Percentiles rank a stretch among this genome's conserved stretches.
Evolutionary conservation across 1,284 basidiomycete genomes (phyloP).

Genomic region (Xerocomus nothofagi): DNA sequence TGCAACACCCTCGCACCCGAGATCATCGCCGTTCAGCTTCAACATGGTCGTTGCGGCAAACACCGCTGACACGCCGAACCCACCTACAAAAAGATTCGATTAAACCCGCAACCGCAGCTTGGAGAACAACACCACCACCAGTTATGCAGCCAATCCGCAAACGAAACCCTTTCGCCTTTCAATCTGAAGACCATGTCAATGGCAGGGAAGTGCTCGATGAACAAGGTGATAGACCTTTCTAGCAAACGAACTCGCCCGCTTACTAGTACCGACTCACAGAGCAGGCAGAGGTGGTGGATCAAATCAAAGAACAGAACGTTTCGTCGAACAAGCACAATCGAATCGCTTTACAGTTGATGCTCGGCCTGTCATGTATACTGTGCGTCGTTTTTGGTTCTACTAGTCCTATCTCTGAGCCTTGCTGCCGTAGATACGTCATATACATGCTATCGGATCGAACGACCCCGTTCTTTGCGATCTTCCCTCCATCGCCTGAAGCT

Average conservation of each 20-base stretch:
- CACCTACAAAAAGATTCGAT: constrained; percentile 17
- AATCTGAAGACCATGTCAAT: constrained; percentile 30
- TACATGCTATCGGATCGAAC: constrained; percentile 40
- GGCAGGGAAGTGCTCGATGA: constrained; percentile 48
- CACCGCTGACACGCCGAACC: constrained; percentile 3
- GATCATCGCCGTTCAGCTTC: background rate
- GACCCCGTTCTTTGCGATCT: constrained; percentile 47
- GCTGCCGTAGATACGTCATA: constrained; percentile 40
- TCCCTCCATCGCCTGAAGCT: constrained; percentile 32
- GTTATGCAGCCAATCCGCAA: constrained; percentile 40
- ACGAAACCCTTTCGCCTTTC: constrained; percentile 44
- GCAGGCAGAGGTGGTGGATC: constrained; percentile 51
- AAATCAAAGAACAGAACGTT: constrained; percentile 41
- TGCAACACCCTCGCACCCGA: constrained; percentile 18
- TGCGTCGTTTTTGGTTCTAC: constrained; percentile 30
- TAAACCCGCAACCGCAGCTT: background rate
- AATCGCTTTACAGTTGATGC: constrained; percentile 37
- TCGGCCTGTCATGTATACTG: constrained; percentile 47
- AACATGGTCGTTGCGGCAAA: constrained; percentile 5
- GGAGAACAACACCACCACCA: background rate
- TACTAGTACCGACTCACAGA: constrained; percentile 40
- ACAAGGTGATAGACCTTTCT: constrained; percentile 40
- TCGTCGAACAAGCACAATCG: constrained; percentile 41
- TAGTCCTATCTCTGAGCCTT: background rate
- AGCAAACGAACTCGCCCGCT: background rate